These are phyloP conservation scores for Aspergillus puulaauensis DNA, from an alignment of 2,329 filamentous ascomycete species.

Conservation along the genomic window DNA sequence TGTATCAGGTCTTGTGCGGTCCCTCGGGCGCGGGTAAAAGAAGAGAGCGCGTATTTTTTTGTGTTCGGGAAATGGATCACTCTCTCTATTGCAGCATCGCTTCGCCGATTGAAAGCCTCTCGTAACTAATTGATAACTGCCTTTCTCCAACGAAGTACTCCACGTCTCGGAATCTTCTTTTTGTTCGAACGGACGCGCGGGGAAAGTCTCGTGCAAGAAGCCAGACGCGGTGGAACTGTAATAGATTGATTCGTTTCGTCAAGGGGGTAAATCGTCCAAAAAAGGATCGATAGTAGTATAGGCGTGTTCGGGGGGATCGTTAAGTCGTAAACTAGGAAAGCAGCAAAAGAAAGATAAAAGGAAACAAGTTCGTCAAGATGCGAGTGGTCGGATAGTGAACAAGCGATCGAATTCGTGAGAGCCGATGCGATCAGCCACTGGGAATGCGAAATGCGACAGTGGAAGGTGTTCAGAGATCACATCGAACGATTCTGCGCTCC, in stretches of 20 bases:
- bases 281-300: slow-evolving; percentile 3
- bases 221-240: not conserved
- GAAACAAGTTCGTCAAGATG: slow-evolving; percentile 22
- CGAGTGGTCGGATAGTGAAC: slow-evolving; percentile 21
- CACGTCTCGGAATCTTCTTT: not conserved
- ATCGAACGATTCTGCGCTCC: slow-evolving; percentile 19
- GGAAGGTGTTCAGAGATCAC: slow-evolving; percentile 16
- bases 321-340: slow-evolving; percentile 23
- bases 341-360: slow-evolving; percentile 17
- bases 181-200: slow-evolving; percentile 7
- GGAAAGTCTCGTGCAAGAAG: not conserved
- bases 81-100: slow-evolving; percentile 17
- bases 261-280: slow-evolving; percentile 9
- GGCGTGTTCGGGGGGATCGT: slow-evolving; percentile 20
- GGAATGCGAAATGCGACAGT: slow-evolving; percentile 12
- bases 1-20: slow-evolving; percentile 13
- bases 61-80: slow-evolving; percentile 1
- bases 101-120: slow-evolving; percentile 9
- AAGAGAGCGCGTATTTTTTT: not conserved
- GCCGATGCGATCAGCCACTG: slow-evolving; percentile 19
- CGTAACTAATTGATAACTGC: not conserved
- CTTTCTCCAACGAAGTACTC: not conserved
- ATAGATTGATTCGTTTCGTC: slow-evolving; percentile 5
- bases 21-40: slow-evolving; percentile 1
- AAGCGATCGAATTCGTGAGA: slow-evolving; percentile 22